Conservation (phyloP, 1,284 basidiomycete species). For the Ceratobasidium sp. region DNA sequence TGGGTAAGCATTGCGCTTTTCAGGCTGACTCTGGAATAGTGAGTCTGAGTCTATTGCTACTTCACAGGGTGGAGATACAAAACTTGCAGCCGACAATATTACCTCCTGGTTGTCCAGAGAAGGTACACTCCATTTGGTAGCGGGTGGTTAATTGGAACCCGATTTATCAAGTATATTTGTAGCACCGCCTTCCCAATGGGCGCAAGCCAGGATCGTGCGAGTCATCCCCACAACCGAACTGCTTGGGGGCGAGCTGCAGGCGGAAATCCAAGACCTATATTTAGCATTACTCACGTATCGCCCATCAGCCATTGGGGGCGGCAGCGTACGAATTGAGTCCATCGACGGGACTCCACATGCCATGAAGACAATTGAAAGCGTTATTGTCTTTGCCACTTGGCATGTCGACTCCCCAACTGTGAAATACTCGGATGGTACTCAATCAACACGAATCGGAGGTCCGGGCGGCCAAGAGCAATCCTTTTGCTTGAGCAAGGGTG, state of each 20-base stretch:
- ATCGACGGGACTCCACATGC: background rate
- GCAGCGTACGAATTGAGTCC: too few relatives aligned
- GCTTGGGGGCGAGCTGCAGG: background rate
- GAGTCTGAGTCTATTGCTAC: too few relatives aligned
- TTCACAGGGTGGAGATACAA: slow-evolving; percentile 1
- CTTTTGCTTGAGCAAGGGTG: background rate
- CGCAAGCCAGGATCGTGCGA: background rate
- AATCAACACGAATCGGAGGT: background rate
- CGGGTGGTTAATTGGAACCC: too few relatives aligned
- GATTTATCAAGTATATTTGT: too few relatives aligned
- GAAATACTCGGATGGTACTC: background rate
- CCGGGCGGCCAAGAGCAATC: background rate
- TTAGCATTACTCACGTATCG: background rate
- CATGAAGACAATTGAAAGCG: background rate
- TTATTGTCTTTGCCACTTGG: background rate
- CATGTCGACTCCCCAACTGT: background rate
- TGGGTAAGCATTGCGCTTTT: too few relatives aligned
- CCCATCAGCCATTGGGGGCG: background rate
- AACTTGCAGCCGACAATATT: background rate
- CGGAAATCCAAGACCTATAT: background rate
- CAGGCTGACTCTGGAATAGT: too few relatives aligned
- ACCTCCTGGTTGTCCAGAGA: background rate
- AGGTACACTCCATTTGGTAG: slow-evolving; percentile 1
- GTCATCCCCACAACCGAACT: slow-evolving; percentile 11
- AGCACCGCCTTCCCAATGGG: background rate